phyloP scores from a whole-genome alignment of 2,329 filamentous ascomycete species.

The Cadophora sp. region DNA sequence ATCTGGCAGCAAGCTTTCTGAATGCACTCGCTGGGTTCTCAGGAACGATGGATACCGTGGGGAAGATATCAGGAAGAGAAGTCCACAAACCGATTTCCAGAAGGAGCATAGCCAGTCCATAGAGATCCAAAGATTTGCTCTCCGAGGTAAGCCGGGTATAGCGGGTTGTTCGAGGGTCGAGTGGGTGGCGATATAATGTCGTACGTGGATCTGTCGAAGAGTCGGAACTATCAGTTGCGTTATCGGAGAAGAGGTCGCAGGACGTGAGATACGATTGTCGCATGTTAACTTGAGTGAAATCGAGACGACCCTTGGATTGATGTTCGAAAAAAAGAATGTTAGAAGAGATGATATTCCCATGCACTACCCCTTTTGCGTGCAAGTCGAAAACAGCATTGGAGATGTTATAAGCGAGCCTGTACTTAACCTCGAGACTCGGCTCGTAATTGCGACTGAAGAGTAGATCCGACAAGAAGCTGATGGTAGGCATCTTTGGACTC shows the following conservation, averaged over 20 bases:
- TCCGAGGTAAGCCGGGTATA: conserved; percentile 60
- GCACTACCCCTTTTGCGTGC: conserved; percentile 71
- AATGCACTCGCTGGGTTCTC: conserved; percentile 38
- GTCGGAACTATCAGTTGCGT: conserved; percentile 46
- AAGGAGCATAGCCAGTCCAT: conserved; percentile 75
- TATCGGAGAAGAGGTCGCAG: conserved; percentile 72
- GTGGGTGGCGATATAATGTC: conserved; percentile 65
- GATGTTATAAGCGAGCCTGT: conserved; percentile 75
- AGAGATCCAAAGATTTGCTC: conserved; percentile 69
- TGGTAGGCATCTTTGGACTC: conserved; percentile 50
- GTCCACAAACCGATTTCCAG: conserved; percentile 80
- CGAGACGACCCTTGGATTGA: conserved; percentile 37
- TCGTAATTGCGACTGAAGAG: conserved; percentile 59
- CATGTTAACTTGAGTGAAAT: conserved; percentile 58
- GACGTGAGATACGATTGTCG: conserved; percentile 74
- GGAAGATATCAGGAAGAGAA: conserved; percentile 55
- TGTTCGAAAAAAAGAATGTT: conserved; percentile 70
- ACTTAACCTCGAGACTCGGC: conserved; percentile 77
- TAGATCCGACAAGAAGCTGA: conserved; percentile 60
- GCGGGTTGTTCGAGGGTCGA: conserved; percentile 61
- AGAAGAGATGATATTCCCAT: conserved; percentile 72
- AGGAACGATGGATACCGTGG: conserved; percentile 37
- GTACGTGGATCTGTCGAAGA: conserved; percentile 26
- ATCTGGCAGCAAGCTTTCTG: conserved; percentile 54
- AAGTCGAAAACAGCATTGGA: conserved; percentile 76